phyloP scores from a whole-genome alignment of 805 yeast species.

The Yarrowia porcina region DNA sequence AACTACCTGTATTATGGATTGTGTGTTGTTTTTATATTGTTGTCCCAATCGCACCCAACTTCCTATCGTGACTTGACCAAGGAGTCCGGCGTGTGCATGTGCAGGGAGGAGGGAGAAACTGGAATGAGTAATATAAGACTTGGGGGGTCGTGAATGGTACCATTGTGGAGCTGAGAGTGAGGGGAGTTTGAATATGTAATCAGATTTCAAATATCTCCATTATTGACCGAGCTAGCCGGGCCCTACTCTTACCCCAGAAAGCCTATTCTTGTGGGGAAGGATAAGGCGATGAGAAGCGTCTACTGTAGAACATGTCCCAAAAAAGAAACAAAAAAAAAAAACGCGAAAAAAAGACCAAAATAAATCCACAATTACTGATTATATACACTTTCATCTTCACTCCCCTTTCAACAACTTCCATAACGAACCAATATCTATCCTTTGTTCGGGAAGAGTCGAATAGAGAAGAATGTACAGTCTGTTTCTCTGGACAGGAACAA shows the following conservation, averaged over 20 bases:
- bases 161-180: not conserved
- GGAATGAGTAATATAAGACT: not conserved
- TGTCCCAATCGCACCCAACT: not conserved
- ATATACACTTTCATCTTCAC: too few relatives aligned
- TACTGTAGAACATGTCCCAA: too few relatives aligned
- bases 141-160: not conserved
- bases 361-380: too few relatives aligned
- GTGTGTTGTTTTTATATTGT: too few relatives aligned
- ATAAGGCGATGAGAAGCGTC: not conserved
- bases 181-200: not conserved
- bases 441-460: conserved; percentile 49
- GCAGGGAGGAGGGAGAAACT: too few relatives aligned
- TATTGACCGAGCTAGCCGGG: not conserved
- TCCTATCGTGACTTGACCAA: not conserved
- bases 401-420: not conserved
- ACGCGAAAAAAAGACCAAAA: too few relatives aligned
- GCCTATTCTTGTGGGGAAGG: conserved; percentile 4
- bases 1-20: too few relatives aligned
- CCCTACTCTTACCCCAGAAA: not conserved
- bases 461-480: conserved; percentile 51
- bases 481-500: conserved; percentile 46
- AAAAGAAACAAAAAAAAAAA: too few relatives aligned
- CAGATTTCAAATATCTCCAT: not conserved
- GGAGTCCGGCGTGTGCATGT: not conserved
- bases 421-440: conserved; percentile 32